Base-by-base conservation (phyloP, 192 early-diverging fungal species). In the Funneliformis geosporum region DNA sequence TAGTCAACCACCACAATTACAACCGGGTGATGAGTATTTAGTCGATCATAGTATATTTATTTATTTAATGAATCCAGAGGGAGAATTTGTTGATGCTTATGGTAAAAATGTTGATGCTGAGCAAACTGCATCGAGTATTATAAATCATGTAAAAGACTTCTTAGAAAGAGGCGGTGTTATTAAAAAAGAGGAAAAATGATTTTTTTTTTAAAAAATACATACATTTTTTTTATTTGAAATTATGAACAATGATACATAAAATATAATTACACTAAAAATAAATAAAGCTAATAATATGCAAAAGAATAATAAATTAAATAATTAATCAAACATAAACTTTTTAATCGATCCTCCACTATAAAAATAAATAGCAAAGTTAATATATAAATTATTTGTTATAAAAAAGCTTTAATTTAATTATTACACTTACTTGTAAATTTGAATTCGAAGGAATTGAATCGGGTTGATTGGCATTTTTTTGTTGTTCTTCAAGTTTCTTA, bases 1-100 rank as follows among this genome's bases (percentile, higher is more conserved):
- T 77, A 94, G 91, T 78, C 92, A 94, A 50, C 98, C 98, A 42
- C 97, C 96, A 23, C 85, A 91, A 73, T 88, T 91, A 16, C 81
- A 83, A 16, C 91, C 92, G 16, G 94, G 94, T 43, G 90, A 94
- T 70, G 97, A 99, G 80, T 99, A 99, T 81, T 84, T 99, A 47
- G 98, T 99, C 14, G 98, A 99, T 78, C 98, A 99, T 82, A 96
- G 95, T 50, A 99, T 99, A 82, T 99, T 98, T 85, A 97, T 98
- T 79, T 99, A 98, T 83, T 85, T 99, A 60, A 95, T 99, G 89
- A 93, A 93, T 68, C 96, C 94, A 9, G 90, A 96, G 65, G 97
- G 97, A 55, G 80, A 90, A 71, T 99, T 97, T 84, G 86, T 96
- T 27, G 95, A 95, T 23, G 94, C 94, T 46, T 99, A 95, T 84